Evolutionary conservation across 2,329 filamentous ascomycete genomes (phyloP).

Genomic region (Botrytis medusae): DNA sequence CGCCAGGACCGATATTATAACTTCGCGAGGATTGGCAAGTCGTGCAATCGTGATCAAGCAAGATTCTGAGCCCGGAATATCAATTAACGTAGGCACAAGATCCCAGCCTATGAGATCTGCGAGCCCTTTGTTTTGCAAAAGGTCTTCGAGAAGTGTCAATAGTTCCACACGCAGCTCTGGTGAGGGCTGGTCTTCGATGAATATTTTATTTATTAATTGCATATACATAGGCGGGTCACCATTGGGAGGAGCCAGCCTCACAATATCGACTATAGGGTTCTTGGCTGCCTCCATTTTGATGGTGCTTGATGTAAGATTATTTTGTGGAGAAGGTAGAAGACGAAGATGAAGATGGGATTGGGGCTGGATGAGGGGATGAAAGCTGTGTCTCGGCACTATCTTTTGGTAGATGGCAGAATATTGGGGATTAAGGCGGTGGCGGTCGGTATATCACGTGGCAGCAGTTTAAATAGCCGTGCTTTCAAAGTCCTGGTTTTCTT

Average conservation of each 20-base stretch:
- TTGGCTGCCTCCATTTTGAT: not conserved
- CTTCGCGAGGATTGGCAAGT: constrained; percentile 77
- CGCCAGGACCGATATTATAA: constrained; percentile 78
- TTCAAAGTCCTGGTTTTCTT: not conserved
- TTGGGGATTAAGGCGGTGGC: not conserved
- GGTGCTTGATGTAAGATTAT: too few relatives aligned
- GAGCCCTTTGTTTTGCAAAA: constrained; percentile 64
- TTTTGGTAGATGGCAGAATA: not conserved
- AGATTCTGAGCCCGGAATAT: constrained; percentile 64
- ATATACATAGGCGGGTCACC: constrained; percentile 1
- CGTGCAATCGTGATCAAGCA: constrained; percentile 74
- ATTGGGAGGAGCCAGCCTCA: not conserved
- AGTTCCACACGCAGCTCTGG: constrained; percentile 35
- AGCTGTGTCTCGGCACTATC: not conserved
- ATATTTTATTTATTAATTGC: not conserved
- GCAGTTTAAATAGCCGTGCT: not conserved
- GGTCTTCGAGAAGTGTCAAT: constrained; percentile 65
- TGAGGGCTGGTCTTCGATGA: not conserved
- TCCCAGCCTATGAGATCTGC: constrained; percentile 83
- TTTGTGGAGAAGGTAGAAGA: not conserved
- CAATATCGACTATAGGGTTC: not conserved
- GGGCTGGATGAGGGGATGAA: not conserved
- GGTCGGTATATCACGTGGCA: not conserved
- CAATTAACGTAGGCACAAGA: constrained; percentile 71
- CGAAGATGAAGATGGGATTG: not conserved